Evolutionary conservation across 768 basidiomycete genomes (phyloP), one percentile per base, ranked within the genome.

Genomic region (Xerocomellus intermedius): DNA sequence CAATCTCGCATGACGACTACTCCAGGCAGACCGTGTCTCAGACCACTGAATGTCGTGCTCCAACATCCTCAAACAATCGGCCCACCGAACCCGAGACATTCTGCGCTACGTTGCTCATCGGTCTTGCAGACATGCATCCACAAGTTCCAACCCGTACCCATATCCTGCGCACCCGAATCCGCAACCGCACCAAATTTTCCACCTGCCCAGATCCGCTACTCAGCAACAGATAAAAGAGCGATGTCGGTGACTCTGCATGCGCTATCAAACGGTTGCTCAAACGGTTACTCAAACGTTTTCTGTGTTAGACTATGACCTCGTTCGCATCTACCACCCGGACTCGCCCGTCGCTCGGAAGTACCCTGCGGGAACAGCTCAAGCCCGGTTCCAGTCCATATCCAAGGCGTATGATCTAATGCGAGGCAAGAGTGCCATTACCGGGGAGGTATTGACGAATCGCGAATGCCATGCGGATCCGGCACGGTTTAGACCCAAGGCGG

Each of bases 291-390:
- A 57, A 38, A 42, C 22, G 0, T 5, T 22, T 41, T 32, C 39
- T 8, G 28, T 45, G 16, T 59, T 33, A 91, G 89, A 91, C 69
- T 89, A 83, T 64, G 89, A 90, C 58, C 87, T 91, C 42, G 89
- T 91, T 32, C 78, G 85, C 38, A 77, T 89, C 54, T 89, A 91
- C 68, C 89, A 91, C 67, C 89, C 89, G 3, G 89, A 91, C 68
- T 85, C 86, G 39, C 74, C 76, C 22, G 43, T 73, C 21, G 74
- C 74, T 21, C 74, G 77, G 5, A 65, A 66, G 4, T 69, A 70
- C 53, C 70, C 83, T 8, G 62, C 80, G 0, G 79, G 81, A 16
- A 66, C 77, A 3, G 81, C 82, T 4, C 85, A 88, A 62, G 75
- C 79, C 7, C 84, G 82, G 12, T 91, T 91, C 61, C 85, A 85